Base-by-base conservation (phyloP, 108 stramenopile species). In the Asterionellopsis glacialis region DNA sequence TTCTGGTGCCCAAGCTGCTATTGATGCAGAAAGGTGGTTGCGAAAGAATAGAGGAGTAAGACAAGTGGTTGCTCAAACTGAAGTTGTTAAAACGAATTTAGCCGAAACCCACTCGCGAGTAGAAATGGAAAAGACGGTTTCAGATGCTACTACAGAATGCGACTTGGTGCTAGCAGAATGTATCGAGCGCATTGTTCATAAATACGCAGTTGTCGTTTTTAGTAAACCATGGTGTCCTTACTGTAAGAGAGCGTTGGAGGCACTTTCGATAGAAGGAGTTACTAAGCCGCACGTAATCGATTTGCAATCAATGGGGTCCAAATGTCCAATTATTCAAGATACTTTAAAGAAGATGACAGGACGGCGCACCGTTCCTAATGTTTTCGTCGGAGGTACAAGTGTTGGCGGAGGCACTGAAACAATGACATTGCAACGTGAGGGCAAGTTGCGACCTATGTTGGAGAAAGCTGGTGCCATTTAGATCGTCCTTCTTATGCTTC, bases 1-100 rank as follows among this genome's bases (percentile, higher is more conserved):
- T 49, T 78, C 74, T 48, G 95, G 95, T 11, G 91, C 91, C 41
- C 77, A 82, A 55, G 95, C 95, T 12, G 95, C 93, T 13, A 73
- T 96, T 49, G 95, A 96, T 73, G 91, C 88, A 15, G 95, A 96
- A 49, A 79, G 93, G 66, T 96, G 90, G 91, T 75, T 96, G 13
- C 70, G 75, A 25, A 83, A 89, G 60, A 66, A 80, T 33, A 33
- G 33, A 33, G 51, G 41, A 33, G 33, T 51, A 23, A 41, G 13
- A 12, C 11, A 14, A 39, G 42, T 14, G 0, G 39, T 14, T 15
- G 41, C 15, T 13, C 16, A 9, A 14, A 56, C 56, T 24, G 57
- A 52, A 10, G 63, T 28, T 10, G 52, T 45, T 45, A 10, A 33
- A 0, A 43, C 61, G 1, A 16, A 49, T 19, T 33, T 14, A 1